Evolutionary conservation across 1,284 basidiomycete genomes (phyloP).

Genomic region (Cryptococcus sp.): DNA sequence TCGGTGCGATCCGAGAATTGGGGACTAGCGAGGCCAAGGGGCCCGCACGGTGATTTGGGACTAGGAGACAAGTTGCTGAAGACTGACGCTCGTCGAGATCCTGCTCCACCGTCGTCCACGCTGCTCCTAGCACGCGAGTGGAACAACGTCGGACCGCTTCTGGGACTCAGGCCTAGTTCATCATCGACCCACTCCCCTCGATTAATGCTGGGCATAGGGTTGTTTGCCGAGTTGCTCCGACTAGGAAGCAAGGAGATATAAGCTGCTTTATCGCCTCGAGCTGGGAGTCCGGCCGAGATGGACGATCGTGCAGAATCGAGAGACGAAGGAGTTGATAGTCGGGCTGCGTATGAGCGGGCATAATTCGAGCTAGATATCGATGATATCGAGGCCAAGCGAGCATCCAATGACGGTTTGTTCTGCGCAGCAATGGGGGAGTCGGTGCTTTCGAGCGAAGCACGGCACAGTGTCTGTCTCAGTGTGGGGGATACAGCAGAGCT

Average conservation of each 20-base stretch:
- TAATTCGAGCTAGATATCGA: background rate
- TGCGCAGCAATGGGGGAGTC: background rate
- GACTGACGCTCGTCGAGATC: background rate
- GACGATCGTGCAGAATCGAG: background rate
- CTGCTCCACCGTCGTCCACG: background rate
- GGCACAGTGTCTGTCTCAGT: slow-evolving; percentile 3
- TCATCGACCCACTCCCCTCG: slow-evolving; percentile 16
- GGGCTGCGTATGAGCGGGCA: background rate
- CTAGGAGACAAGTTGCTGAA: background rate
- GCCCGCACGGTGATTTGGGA: too few species aligned
- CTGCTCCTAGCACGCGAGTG: background rate
- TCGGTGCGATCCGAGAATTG: background rate
- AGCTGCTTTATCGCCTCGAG: slow-evolving; percentile 1
- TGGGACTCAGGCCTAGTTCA: slow-evolving; percentile 16
- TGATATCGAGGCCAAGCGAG: background rate
- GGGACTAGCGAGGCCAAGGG: too few species aligned
- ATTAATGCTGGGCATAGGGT: slow-evolving; percentile 10
- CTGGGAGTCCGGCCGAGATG: background rate
- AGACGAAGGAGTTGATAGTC: too few species aligned
- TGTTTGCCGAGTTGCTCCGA: slow-evolving; percentile 8
- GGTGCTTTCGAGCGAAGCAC: background rate
- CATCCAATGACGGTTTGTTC: background rate
- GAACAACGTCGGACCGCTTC: slow-evolving; percentile 8
- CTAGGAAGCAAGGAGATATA: slow-evolving; percentile 14
- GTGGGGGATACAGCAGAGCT: background rate